A percentile compares a stretch with the other conserved stretches of the same genome.
Conservation (phyloP, 805 yeast species). For the Candida germanica region DNA sequence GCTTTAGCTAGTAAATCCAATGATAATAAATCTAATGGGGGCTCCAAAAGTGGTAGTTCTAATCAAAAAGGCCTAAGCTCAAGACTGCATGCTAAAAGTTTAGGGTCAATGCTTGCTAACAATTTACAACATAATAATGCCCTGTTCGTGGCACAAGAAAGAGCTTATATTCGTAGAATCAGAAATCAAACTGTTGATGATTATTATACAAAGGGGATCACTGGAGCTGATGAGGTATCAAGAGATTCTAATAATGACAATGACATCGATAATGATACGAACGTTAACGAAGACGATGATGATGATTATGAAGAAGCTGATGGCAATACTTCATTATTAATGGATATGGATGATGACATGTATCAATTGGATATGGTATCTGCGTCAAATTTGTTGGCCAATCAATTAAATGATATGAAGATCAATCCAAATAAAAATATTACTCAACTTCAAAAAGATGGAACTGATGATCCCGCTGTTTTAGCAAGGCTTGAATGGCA, state of each 20-base stretch:
- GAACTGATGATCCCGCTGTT: slow-evolving; percentile 44
- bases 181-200: slow-evolving; percentile 63
- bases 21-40: neutral
- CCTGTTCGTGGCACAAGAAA: slow-evolving; percentile 58
- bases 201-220: slow-evolving; percentile 66
- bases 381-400: slow-evolving; percentile 35
- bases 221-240: slow-evolving; percentile 33
- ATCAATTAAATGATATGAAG: slow-evolving; percentile 22
- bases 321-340: slow-evolving; percentile 30
- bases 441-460: slow-evolving; percentile 37
- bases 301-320: slow-evolving; percentile 21
- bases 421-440: slow-evolving; percentile 32
- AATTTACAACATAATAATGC: slow-evolving; percentile 16
- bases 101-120: slow-evolving; percentile 15
- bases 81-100: slow-evolving; percentile 10
- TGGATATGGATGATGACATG: slow-evolving; percentile 41
- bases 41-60: neutral
- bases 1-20: neutral
- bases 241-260: slow-evolving; percentile 19
- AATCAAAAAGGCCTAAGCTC: neutral
- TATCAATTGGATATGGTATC: slow-evolving; percentile 47
- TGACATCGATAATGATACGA: slow-evolving; percentile 18
- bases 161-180: slow-evolving; percentile 60
- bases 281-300: slow-evolving; percentile 23
- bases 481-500: slow-evolving; percentile 93